Evolutionary conservation across 176 grass and related monocot genomes (phyloP).

Genomic region (Aegilops bicornis): DNA sequence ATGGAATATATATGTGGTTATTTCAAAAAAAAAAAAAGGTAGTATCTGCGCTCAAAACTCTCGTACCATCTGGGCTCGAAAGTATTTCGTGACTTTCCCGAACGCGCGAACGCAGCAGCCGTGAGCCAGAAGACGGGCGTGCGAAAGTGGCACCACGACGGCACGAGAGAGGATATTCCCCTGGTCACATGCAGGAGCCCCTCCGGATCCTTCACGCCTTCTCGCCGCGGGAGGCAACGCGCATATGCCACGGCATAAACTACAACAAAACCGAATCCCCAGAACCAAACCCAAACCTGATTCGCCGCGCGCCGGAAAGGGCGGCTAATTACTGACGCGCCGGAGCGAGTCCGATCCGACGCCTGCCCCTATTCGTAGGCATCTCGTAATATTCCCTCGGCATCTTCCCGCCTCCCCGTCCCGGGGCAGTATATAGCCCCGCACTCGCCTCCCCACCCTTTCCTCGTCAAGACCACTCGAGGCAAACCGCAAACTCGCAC

Average conservation of each 20-base stretch:
- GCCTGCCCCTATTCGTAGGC: background rate
- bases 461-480: background rate
- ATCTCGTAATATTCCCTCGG: conserved; percentile 62
- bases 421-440: conserved; percentile 27
- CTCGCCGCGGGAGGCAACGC: background rate
- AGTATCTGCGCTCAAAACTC: no score
- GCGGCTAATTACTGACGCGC: background rate
- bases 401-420: conserved; percentile 43
- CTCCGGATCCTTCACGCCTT: background rate
- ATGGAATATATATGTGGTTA: no score
- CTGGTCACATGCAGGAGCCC: background rate
- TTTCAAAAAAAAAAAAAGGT: no score
- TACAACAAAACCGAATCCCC: background rate
- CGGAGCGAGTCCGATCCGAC: background rate
- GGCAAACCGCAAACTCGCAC: no score
- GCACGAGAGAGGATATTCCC: background rate
- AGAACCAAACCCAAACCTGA: background rate
- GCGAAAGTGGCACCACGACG: no score
- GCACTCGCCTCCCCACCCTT: background rate
- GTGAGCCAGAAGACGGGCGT: no score
- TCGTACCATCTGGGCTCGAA: no score
- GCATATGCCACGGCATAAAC: conserved; percentile 9
- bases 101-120: background rate
- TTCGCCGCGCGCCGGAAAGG: background rate
- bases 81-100: no score